These are phyloP conservation scores for Dothistroma pini DNA, from an alignment of 2,329 filamentous ascomycete genomes.

Conservation along the genomic window DNA sequence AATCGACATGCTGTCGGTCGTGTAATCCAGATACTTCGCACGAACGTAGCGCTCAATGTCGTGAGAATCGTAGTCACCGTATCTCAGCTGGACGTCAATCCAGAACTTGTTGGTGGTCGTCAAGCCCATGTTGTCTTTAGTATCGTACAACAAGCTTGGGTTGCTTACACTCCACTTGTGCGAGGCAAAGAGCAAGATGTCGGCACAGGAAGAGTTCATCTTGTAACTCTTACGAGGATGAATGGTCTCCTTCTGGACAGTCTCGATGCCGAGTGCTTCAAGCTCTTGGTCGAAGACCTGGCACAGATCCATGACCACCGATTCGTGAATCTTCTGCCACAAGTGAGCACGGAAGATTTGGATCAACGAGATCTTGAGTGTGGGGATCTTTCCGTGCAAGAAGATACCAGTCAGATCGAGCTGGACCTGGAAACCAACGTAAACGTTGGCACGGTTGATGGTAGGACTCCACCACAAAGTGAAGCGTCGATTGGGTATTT, in stretches of 20 bases:
- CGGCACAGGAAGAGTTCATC: slow-evolving; percentile 99
- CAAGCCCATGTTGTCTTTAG: slow-evolving; percentile 89
- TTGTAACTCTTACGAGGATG: slow-evolving; percentile 99
- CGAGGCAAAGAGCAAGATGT: slow-evolving; percentile 92
- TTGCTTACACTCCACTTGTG: slow-evolving; percentile 99
- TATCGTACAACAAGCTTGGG: slow-evolving; percentile 90
- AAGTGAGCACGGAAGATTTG: slow-evolving; percentile 99
- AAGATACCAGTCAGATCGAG: slow-evolving; percentile 98
- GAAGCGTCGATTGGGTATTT: slow-evolving; percentile 98
- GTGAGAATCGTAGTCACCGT: slow-evolving; percentile 98
- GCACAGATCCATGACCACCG: slow-evolving; percentile 97
- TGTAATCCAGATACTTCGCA: slow-evolving; percentile 98
- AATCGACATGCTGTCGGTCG: slow-evolving; percentile 96
- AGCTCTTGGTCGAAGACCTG: slow-evolving; percentile 98
- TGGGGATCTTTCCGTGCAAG: slow-evolving; percentile 98
- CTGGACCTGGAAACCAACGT: slow-evolving; percentile 99
- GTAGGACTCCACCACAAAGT: slow-evolving; percentile 87
- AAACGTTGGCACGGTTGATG: slow-evolving; percentile 70
- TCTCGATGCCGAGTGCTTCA: slow-evolving; percentile 92
- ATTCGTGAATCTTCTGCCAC: slow-evolving; percentile 99
- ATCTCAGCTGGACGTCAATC: slow-evolving; percentile 93
- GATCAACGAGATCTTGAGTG: slow-evolving; percentile 94
- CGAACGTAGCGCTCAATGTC: slow-evolving; percentile 97
- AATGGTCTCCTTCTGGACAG: slow-evolving; percentile 98
- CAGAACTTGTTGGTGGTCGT: slow-evolving; percentile 99